These are phyloP conservation scores for Chenopodium formosanum DNA, from an alignment of 148 eudicot species.

Conservation along the genomic window DNA sequence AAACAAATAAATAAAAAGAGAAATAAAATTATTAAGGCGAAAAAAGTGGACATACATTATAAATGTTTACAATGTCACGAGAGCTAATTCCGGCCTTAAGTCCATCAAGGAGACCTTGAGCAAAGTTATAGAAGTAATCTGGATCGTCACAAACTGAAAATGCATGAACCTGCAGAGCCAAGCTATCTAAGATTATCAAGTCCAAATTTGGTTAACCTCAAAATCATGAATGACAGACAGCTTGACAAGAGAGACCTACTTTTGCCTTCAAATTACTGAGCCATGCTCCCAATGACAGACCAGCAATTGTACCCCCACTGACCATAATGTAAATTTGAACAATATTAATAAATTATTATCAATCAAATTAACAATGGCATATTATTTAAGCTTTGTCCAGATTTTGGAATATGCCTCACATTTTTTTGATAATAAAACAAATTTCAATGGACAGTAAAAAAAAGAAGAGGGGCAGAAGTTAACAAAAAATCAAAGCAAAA, in stretches of 20 bases:
- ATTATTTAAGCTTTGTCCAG: no score
- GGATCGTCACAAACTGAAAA: slow-evolving; percentile 92
- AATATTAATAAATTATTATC: not conserved
- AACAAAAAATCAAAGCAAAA: not conserved
- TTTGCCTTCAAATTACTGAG: slow-evolving; percentile 79
- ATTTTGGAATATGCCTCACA: no score
- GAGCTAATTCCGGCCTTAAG: slow-evolving; percentile 50
- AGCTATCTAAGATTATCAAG: slow-evolving; percentile 10
- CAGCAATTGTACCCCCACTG: slow-evolving; percentile 96
- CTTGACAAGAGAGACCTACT: slow-evolving; percentile 38
- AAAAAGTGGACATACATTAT: slow-evolving; percentile 51
- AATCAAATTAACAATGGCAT: not conserved
- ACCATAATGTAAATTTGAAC: slow-evolving; percentile 26
- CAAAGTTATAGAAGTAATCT: slow-evolving; percentile 80
- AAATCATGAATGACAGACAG: slow-evolving; percentile 7
- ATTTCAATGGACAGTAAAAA: not conserved
- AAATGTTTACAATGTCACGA: slow-evolving; percentile 54
- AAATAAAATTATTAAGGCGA: not conserved
- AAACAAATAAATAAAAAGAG: no score
- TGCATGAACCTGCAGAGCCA: slow-evolving; percentile 70
- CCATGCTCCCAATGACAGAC: slow-evolving; percentile 77
- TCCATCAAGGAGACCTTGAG: slow-evolving; percentile 65
- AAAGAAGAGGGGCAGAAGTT: not conserved
- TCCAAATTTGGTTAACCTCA: not conserved
- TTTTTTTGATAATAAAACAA: no score